Conservation (phyloP, 2,329 filamentous ascomycete genomes). For the Ascosphaera apis region DNA sequence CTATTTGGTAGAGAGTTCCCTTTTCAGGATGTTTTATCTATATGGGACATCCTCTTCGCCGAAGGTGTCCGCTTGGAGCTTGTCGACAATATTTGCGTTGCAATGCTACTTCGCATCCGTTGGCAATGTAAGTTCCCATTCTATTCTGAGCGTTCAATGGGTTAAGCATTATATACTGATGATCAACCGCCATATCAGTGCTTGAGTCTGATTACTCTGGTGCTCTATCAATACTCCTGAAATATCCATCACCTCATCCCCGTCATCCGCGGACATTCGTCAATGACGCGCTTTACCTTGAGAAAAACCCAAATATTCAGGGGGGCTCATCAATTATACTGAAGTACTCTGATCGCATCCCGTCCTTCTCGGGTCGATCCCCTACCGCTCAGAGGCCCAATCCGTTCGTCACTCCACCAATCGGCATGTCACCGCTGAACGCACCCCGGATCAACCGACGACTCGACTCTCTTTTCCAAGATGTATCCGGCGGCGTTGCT, state of each 20-base stretch:
- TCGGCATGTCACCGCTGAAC: constrained; percentile 3
- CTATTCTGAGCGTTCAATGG: not conserved
- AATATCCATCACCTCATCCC: constrained; percentile 49
- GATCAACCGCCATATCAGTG: constrained; percentile 29
- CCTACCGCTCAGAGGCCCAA: constrained; percentile 4
- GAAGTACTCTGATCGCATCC: constrained; percentile 24
- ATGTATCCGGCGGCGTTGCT: constrained; percentile 25
- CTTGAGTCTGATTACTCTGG: constrained; percentile 71
- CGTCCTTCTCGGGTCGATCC: constrained; percentile 11
- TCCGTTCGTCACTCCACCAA: not conserved
- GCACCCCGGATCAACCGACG: constrained; percentile 15
- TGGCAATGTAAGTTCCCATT: constrained; percentile 47
- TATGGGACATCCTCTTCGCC: constrained; percentile 86
- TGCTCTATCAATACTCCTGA: constrained; percentile 58
- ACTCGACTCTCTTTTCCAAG: constrained; percentile 23
- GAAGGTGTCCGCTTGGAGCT: constrained; percentile 59
- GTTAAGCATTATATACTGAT: constrained; percentile 6
- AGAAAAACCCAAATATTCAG: constrained; percentile 20
- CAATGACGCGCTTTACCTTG: constrained; percentile 47
- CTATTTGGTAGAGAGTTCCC: constrained; percentile 85
- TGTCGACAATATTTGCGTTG: constrained; percentile 75
- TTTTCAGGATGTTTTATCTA: constrained; percentile 56
- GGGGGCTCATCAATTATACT: constrained; percentile 21
- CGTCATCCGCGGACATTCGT: constrained; percentile 58
- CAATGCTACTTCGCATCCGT: constrained; percentile 77